Evolutionary conservation across 352 stramenopile genomes (phyloP), one percentile per base, ranked within the genome.

Genomic region (Globisporangium polare): DNA sequence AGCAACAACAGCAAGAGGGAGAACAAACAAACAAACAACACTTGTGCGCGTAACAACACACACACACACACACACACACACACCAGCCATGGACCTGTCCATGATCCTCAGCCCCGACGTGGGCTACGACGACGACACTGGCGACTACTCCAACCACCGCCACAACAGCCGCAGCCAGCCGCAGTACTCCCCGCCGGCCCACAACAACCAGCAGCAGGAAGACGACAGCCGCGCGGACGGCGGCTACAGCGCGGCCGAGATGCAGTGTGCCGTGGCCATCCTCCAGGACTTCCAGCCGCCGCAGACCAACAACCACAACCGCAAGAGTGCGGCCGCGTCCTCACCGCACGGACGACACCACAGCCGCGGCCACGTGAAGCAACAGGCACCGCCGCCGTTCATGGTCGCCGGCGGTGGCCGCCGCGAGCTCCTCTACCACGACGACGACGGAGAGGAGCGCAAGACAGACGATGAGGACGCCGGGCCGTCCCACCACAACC

Each of bases 221-320:
- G 33, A 37, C 2, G 68, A 60, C 10, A 62, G 50, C 52, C 17
- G 18, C 50, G 8, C 8, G 8, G 20, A 42, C 50, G 22, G 18
- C 27, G 70, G 69, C 29, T 86, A 73, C 74, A 83, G 71, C 49
- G 47, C 71, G 22, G 72, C 83, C 58, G 80, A 88, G 62, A 75
- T 86, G 62, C 75, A 77, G 52, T 83, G 72, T 65, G 77, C 77
- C 53, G 80, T 89, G 46, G 68, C 73, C 54, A 86, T 88, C 65
- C 72, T 88, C 29, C 78, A 83, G 61, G 80, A 88, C 67, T 84
- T 88, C 54, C 77, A 83, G 47, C 45, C 35, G 24, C 60, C 53
- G 3, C 42, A 49, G 15, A n/a, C 39, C 39, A 45, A 6, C 15
- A 45, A 6, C 39, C 52, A 75, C 49, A 66, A 70, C 29, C 12